Base-by-base conservation (phyloP, 345 rosid genomes). In the Orychophragmus violaceus region DNA sequence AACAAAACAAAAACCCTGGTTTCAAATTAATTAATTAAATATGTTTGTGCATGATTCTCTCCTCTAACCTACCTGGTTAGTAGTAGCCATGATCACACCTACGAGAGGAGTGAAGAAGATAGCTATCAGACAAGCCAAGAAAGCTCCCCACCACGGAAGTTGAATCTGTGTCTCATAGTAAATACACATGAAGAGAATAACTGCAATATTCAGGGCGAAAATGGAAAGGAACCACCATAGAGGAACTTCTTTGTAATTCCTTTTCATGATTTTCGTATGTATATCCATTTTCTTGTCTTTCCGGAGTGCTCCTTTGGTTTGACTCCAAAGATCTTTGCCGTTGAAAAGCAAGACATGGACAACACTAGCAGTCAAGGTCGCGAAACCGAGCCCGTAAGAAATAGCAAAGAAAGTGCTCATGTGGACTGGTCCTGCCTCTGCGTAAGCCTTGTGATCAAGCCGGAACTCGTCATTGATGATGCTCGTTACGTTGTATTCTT, bases 71-170 rank as follows among this genome's bases (percentile, higher is more conserved):
- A 41, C 93, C 88, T 83, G 87, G 59, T 85, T 87, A 33, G 94
- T 87, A 32, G 96, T 88, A 32, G 96, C 90, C 58, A 9, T 51
- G 71, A 91, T 87, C 29, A 89, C 80, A 45, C 98, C 98, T 27
- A 91, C 75, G 0, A 92, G 95, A 52, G 90, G 90, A 62, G 98
- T 89, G 81, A 82, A 91, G 80, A 82, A 77, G 12, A 91, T n/a
- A 45, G 98, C 91, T 23, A 89, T 78, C 29, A 56, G 80, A 70
- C 95, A 91, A 75, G 95, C 94, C 45, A 87, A 76, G 59, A 89
- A 54, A 17, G 87, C 88, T 10, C 89, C 95, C 96, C 96, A 91
- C 96, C 96, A 91, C 1, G 85, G 94, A 84, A 88, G 74, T 25
- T 88, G 98, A 56, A 91, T 83, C 27, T 85, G 54, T 4, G 64